phyloP scores from a whole-genome alignment of 2,329 filamentous ascomycete genomes.

The Xylariaceae sp. region DNA sequence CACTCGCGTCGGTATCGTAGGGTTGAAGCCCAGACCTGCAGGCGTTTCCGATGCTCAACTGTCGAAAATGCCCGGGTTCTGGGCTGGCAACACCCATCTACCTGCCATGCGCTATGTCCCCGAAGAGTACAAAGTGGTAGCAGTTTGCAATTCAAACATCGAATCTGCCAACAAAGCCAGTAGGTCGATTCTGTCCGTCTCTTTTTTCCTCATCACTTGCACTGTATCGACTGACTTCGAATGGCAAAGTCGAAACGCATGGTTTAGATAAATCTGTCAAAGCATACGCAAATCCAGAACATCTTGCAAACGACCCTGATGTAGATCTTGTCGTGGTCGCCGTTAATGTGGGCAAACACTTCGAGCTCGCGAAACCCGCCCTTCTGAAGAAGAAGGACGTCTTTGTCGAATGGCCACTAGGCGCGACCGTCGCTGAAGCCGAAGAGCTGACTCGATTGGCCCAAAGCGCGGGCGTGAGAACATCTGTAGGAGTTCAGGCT shows the following conservation, averaged over 20 bases:
- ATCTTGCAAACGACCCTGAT: constrained; percentile 43
- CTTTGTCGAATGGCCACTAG: constrained; percentile 51
- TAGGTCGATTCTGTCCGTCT: not conserved
- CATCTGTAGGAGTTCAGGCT: constrained; percentile 47
- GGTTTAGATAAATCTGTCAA: constrained; percentile 30
- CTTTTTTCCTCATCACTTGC: not conserved
- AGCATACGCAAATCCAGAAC: constrained; percentile 41
- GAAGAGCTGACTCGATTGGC: constrained; percentile 43
- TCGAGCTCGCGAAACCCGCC: constrained; percentile 39
- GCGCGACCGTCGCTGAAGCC: constrained; percentile 37
- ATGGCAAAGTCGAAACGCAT: constrained; percentile 32
- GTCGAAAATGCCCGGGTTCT: constrained; percentile 20
- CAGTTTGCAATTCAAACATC: constrained; percentile 46
- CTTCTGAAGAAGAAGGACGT: constrained; percentile 45
- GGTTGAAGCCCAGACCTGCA: constrained; percentile 15
- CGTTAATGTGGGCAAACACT: constrained; percentile 43
- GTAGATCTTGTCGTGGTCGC: constrained; percentile 47
- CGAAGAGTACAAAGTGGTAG: constrained; percentile 44
- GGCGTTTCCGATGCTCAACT: not conserved
- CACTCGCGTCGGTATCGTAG: constrained; percentile 27
- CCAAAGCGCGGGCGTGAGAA: constrained; percentile 38
- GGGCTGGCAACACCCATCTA: constrained; percentile 38
- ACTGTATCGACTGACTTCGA: not conserved
- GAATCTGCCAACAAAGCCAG: constrained; percentile 41
- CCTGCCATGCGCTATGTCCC: constrained; percentile 31